Conservation (phyloP, 805 yeast genomes). For the Ogataea thermomethanolica region DNA sequence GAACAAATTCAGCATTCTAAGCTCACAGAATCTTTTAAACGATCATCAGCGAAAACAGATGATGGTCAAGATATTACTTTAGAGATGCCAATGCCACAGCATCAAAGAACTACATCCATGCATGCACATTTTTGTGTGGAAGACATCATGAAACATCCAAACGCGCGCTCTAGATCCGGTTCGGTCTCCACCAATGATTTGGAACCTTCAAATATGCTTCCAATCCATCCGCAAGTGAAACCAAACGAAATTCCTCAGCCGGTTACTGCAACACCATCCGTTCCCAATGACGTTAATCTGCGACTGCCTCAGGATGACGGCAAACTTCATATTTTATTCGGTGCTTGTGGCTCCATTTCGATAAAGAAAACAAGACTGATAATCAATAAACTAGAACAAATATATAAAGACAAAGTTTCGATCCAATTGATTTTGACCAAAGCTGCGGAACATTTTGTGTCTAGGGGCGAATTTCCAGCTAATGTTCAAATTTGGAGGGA, state of each 20-base stretch:
- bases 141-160: conserved; percentile 55
- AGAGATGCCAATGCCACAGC: conserved; percentile 29
- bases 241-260: conserved; percentile 5
- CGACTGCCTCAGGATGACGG: conserved; percentile 50
- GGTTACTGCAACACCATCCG: conserved; percentile 3
- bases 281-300: conserved; percentile 28
- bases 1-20: conserved; percentile 15
- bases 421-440: conserved; percentile 54
- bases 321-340: conserved; percentile 51
- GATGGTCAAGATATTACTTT: conserved; percentile 4
- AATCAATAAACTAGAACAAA: conserved; percentile 48
- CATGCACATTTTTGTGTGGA: conserved; percentile 79
- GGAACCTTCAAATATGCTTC: conserved; percentile 14
- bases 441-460: conserved; percentile 50
- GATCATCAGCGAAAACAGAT: conserved; percentile 2
- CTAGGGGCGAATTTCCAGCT: conserved; percentile 43
- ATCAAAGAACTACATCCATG: conserved; percentile 54
- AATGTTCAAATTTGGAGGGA: conserved; percentile 55
- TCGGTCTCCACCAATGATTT: conserved; percentile 31
- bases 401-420: conserved; percentile 49
- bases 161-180: conserved; percentile 34
- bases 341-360: conserved; percentile 57
- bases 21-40: conserved; percentile 26
- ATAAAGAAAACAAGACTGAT: conserved; percentile 50
- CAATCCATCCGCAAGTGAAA: conserved; percentile 7